phyloP scores from a whole-genome alignment of 2,329 filamentous ascomycete species.

The Catunica adiposa region DNA sequence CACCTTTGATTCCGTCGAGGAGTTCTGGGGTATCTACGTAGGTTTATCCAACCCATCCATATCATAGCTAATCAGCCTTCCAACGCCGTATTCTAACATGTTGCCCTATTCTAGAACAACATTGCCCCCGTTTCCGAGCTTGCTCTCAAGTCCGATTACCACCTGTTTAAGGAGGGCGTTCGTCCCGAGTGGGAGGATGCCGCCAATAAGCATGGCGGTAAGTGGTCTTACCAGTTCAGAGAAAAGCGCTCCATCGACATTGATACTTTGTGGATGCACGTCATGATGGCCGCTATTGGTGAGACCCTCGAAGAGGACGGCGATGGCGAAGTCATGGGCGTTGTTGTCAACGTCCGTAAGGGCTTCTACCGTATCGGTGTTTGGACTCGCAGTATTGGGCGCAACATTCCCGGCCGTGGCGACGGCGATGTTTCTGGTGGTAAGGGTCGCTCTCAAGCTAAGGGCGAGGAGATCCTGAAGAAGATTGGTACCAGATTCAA shows the following conservation, averaged over 20 bases:
- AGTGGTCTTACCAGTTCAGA: constrained; percentile 98
- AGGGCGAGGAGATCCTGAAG: constrained; percentile 71
- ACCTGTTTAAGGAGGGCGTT: constrained; percentile 95
- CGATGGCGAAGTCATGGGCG: constrained; percentile 96
- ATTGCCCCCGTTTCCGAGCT: constrained; percentile 92
- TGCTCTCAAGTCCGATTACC: constrained; percentile 95
- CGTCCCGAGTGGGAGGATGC: constrained; percentile 96
- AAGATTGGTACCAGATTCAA: constrained; percentile 85
- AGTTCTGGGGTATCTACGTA: constrained; percentile 99
- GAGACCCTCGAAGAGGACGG: constrained; percentile 92
- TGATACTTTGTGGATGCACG: constrained; percentile 90
- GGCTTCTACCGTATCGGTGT: constrained; percentile 94
- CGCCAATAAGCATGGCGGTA: constrained; percentile 98
- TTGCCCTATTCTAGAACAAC: constrained; percentile 61
- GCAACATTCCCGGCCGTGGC: constrained; percentile 60
- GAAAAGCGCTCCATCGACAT: constrained; percentile 84
- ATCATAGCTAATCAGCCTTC: background rate
- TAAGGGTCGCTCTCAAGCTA: constrained; percentile 62
- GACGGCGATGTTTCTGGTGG: constrained; percentile 56
- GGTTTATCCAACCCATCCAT: constrained; percentile 23
- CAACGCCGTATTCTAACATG: too few species aligned
- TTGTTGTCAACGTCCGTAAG: constrained; percentile 97
- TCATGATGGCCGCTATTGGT: constrained; percentile 90
- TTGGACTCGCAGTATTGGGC: constrained; percentile 90
- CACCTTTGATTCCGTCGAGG: constrained; percentile 94